phyloP scores from a whole-genome alignment of 352 stramenopile genomes.

The Globisporangium yorkense region DNA sequence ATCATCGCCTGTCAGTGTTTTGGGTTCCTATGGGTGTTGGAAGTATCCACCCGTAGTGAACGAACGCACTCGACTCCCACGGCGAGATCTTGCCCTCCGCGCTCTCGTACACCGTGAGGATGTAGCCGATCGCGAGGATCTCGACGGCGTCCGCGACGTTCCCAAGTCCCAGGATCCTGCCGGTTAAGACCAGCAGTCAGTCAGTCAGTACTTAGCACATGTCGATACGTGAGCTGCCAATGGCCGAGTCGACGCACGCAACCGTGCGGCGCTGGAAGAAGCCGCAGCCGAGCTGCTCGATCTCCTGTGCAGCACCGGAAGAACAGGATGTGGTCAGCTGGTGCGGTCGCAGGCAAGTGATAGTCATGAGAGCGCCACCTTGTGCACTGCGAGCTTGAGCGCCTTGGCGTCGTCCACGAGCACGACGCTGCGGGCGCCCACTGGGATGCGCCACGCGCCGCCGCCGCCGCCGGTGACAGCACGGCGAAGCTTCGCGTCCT shows the following conservation, averaged over 20 bases:
- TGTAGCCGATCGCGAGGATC: slow-evolving; percentile 88
- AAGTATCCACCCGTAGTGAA: too few relatives aligned
- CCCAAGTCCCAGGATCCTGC: slow-evolving; percentile 64
- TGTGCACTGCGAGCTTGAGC: slow-evolving; percentile 60
- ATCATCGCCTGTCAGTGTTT: slow-evolving; percentile 2
- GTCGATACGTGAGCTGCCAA: not conserved
- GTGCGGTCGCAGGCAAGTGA: too few relatives aligned
- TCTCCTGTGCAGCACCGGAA: slow-evolving; percentile 30
- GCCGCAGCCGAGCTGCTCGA: slow-evolving; percentile 68
- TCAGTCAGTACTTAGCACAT: not conserved
- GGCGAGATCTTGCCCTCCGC: slow-evolving; percentile 52
- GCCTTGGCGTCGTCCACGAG: slow-evolving; percentile 55
- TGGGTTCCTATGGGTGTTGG: too few relatives aligned
- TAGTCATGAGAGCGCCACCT: slow-evolving; percentile 15
- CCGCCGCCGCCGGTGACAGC: not conserved
- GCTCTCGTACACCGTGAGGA: slow-evolving; percentile 74
- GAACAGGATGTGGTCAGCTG: not conserved
- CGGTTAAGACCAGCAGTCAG: not conserved
- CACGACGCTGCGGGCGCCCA: slow-evolving; percentile 5
- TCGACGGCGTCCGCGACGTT: slow-evolving; percentile 89
- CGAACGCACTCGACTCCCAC: slow-evolving; percentile 66
- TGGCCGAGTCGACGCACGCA: slow-evolving; percentile 40
- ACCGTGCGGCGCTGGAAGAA: slow-evolving; percentile 68
- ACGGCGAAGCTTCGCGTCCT: not conserved
- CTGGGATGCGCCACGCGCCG: slow-evolving; percentile 7